Percentiles rank a stretch among this genome's conserved stretches.
Evolutionary conservation across 2,329 filamentous ascomycete genomes (phyloP).

Genomic region (Colletotrichum sidae): DNA sequence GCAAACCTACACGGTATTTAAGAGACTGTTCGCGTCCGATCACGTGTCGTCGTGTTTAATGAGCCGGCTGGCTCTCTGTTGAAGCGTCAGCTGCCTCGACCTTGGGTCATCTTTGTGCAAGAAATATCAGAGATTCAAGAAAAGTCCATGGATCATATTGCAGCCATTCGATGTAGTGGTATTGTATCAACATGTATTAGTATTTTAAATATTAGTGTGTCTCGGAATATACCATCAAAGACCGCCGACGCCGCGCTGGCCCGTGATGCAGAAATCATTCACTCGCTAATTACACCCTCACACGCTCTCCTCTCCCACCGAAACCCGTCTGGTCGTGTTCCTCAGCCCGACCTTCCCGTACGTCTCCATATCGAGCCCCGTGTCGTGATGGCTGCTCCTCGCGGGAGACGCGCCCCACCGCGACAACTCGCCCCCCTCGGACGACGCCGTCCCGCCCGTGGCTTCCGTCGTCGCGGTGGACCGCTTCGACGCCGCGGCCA

Average conservation of each 20-base stretch:
- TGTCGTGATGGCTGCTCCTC: background rate
- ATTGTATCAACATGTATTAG: too few species aligned
- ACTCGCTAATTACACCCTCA: background rate
- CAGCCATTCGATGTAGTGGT: too few species aligned
- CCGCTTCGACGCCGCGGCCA: background rate
- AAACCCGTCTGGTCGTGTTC: background rate
- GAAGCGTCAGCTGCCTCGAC: too few species aligned
- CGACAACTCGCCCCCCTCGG: slow-evolving; percentile 5
- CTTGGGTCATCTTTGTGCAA: too few species aligned
- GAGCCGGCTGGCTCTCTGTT: too few species aligned
- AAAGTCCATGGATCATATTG: too few species aligned
- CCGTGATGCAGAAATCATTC: background rate
- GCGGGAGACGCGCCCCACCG: slow-evolving; percentile 7
- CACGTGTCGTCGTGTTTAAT: too few species aligned
- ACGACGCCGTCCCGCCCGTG: slow-evolving; percentile 4
- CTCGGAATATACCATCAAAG: background rate
- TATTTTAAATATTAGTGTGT: background rate
- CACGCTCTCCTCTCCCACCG: slow-evolving; percentile 12
- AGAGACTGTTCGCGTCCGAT: too few species aligned
- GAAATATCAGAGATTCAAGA: too few species aligned
- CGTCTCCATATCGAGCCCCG: slow-evolving; percentile 18
- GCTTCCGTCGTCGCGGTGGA: background rate
- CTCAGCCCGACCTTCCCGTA: slow-evolving; percentile 2
- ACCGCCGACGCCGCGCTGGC: background rate
- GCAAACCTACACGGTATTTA: too few species aligned